Conservation (phyloP, 2,329 filamentous ascomycete species). For the Helotiales sp. region DNA sequence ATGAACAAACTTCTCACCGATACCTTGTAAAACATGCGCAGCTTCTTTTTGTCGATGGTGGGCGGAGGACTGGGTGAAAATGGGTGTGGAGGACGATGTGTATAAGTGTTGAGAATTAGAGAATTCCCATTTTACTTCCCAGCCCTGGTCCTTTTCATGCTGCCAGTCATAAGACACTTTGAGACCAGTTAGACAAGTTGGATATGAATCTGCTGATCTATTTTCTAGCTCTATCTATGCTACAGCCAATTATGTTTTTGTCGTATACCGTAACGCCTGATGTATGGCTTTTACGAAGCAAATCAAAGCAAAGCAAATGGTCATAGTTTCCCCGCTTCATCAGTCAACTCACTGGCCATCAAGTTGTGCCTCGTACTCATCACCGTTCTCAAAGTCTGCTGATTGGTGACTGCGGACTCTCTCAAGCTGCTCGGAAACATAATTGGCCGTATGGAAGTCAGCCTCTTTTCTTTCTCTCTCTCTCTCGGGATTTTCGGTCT, state of each 20-base stretch:
- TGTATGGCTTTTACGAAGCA: background rate
- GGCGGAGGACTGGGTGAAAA: conserved; percentile 12
- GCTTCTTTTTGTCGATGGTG: conserved; percentile 41
- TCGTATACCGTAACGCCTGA: conserved; percentile 5
- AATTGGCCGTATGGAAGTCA: conserved; percentile 76
- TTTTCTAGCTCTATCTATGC: conserved; percentile 20
- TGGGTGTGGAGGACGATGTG: conserved; percentile 13
- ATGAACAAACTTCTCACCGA: conserved; percentile 99
- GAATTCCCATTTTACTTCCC: conserved; percentile 13
- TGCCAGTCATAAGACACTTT: background rate
- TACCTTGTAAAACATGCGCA: conserved; percentile 77
- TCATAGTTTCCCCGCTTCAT: background rate
- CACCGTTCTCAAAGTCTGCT: conserved; percentile 48
- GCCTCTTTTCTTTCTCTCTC: conserved; percentile 57
- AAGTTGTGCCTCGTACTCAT: conserved; percentile 65
- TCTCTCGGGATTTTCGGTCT: conserved; percentile 57
- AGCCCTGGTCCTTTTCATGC: background rate
- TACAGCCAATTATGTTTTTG: conserved; percentile 5
- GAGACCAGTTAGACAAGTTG: background rate
- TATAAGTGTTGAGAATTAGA: conserved; percentile 18
- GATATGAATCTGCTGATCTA: conserved; percentile 11
- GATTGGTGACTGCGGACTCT: conserved; percentile 63
- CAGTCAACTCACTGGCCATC: conserved; percentile 45
- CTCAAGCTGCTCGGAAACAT: conserved; percentile 81
- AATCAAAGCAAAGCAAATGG: background rate